Conservation (phyloP, 2,329 filamentous ascomycete genomes). For the Monilinia fructicola region DNA sequence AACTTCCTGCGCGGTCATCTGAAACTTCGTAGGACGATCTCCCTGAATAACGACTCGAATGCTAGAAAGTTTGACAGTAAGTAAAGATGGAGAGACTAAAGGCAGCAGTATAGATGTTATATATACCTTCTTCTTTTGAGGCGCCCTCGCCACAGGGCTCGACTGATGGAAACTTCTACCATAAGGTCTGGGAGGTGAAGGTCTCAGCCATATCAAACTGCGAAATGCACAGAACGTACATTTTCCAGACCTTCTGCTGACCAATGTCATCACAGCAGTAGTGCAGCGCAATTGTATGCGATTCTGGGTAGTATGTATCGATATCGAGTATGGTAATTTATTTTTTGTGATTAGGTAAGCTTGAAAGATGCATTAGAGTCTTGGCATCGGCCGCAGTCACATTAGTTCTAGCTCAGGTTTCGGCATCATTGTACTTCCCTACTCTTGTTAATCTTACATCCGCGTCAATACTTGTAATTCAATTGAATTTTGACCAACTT, state of each 20-base stretch:
- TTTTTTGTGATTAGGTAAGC: conserved; percentile 17
- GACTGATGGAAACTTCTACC: conserved; percentile 22
- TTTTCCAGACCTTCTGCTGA: conserved; percentile 41
- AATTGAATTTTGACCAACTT: background rate
- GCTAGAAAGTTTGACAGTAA: background rate
- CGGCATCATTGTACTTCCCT: conserved; percentile 11
- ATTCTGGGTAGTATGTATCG: background rate
- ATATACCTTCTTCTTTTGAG: background rate
- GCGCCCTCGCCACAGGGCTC: background rate
- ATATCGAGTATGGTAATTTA: background rate
- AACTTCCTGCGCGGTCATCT: background rate
- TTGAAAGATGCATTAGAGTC: background rate
- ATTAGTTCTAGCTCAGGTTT: background rate
- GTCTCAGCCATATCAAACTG: conserved; percentile 36
- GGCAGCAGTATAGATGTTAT: background rate
- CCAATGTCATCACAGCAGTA: conserved; percentile 44
- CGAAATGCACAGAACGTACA: conserved; percentile 47
- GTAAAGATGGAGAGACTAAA: conserved; percentile 1
- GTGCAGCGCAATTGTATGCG: conserved; percentile 3
- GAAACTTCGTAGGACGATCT: background rate
- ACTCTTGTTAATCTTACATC: background rate
- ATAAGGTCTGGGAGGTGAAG: conserved; percentile 26
- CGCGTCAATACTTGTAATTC: background rate
- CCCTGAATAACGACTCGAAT: background rate
- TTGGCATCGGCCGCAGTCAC: conserved; percentile 11